Conservation (phyloP, 352 stramenopile genomes). For the Thraustotheca clavata region DNA sequence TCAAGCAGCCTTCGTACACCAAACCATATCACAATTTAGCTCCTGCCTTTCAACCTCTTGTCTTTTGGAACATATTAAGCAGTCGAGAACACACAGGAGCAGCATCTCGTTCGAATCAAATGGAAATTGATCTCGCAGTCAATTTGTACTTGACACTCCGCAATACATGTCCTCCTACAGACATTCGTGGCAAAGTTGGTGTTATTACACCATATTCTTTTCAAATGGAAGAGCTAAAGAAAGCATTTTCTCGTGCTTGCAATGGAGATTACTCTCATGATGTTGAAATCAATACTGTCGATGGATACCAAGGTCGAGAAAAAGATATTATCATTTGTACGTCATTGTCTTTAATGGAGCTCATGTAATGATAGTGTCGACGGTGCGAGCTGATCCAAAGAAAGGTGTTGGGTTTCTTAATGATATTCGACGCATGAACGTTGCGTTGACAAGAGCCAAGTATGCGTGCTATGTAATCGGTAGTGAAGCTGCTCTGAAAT, state of each 20-base stretch:
- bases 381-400: constrained; percentile 69
- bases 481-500: constrained; percentile 67
- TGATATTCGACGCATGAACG: constrained; percentile 85
- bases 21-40: constrained; percentile 76
- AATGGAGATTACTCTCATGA: constrained; percentile 64
- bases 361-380: constrained; percentile 51
- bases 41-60: constrained; percentile 61
- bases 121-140: constrained; percentile 74
- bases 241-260: constrained; percentile 42
- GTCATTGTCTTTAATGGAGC: constrained; percentile 19
- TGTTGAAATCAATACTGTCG: constrained; percentile 40
- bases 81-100: constrained; percentile 70
- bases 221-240: constrained; percentile 80
- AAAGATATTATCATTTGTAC: constrained; percentile 89
- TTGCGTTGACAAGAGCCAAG: constrained; percentile 79
- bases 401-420: constrained; percentile 83
- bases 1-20: constrained; percentile 45
- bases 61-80: constrained; percentile 80
- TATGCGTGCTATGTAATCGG: constrained; percentile 85
- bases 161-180: constrained; percentile 68
- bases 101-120: constrained; percentile 71
- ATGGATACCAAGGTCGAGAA: constrained; percentile 35
- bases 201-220: constrained; percentile 88
- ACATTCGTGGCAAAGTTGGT: constrained; percentile 71
- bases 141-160: constrained; percentile 84